Conservation (phyloP, 768 basidiomycete genomes). For the Boletus vinaceobasis region DNA sequence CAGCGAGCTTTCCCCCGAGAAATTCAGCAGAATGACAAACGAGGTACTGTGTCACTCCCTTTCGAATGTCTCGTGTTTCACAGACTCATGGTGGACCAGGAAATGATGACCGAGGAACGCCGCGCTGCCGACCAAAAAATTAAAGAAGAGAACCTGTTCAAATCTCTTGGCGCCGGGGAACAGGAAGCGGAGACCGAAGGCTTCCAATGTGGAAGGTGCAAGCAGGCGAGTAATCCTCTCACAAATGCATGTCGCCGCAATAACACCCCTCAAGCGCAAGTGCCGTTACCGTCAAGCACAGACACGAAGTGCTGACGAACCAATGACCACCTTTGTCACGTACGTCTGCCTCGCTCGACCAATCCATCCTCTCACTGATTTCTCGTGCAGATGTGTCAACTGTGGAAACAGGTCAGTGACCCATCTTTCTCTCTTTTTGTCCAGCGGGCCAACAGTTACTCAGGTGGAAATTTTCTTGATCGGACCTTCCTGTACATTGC, state of each 20-base stretch:
- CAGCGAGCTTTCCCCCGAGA: slow-evolving; percentile 68
- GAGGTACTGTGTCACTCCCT: slow-evolving; percentile 45
- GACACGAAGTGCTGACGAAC: slow-evolving; percentile 96
- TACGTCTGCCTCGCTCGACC: slow-evolving; percentile 34
- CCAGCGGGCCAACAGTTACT: neutral
- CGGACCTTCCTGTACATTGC: neutral
- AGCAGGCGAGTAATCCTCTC: slow-evolving; percentile 53
- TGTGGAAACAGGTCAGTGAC: slow-evolving; percentile 57
- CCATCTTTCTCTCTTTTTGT: neutral
- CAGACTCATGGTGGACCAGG: slow-evolving; percentile 42
- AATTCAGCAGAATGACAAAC: slow-evolving; percentile 77
- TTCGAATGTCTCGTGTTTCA: neutral
- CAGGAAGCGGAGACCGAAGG: slow-evolving; percentile 94
- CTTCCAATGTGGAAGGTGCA: slow-evolving; percentile 96
- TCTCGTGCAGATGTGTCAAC: slow-evolving; percentile 51
- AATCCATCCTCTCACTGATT: neutral
- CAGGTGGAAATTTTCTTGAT: slow-evolving; percentile 66
- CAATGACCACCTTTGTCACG: slow-evolving; percentile 98
- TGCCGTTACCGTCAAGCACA: slow-evolving; percentile 95
- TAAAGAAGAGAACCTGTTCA: slow-evolving; percentile 82
- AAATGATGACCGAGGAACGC: slow-evolving; percentile 94
- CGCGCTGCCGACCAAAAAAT: slow-evolving; percentile 82
- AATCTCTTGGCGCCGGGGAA: slow-evolving; percentile 85
- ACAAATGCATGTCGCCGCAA: neutral
- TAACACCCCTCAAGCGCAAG: slow-evolving; percentile 52